A percentile compares a stretch with the other conserved stretches of the same genome.
These are phyloP conservation scores for Saturnispora galanensis DNA, from an alignment of 805 yeast genomes.

Conservation along the genomic window DNA sequence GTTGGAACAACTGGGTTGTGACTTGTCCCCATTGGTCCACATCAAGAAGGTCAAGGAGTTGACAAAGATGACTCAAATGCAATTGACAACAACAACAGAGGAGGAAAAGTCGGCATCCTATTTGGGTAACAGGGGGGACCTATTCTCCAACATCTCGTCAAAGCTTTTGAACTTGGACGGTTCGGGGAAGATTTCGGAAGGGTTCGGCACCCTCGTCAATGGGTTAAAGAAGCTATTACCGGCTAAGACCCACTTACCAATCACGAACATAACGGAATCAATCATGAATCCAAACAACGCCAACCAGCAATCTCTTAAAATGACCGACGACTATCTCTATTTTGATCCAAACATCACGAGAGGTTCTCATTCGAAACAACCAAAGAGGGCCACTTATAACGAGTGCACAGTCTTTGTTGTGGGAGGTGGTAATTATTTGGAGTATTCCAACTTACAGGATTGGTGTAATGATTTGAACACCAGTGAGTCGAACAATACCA, in stretches of 20 bases:
- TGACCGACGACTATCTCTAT: conserved; percentile 83
- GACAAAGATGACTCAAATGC: conserved; percentile 39
- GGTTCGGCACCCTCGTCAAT: conserved; percentile 80
- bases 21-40: conserved; percentile 57
- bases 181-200: conserved; percentile 57
- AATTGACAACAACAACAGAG: conserved; percentile 23
- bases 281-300: conserved; percentile 75
- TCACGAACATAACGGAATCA: conserved; percentile 85
- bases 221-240: conserved; percentile 84
- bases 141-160: conserved; percentile 65
- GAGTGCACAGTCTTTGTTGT: conserved; percentile 85
- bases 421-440: conserved; percentile 94
- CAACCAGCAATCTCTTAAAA: conserved; percentile 48
- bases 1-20: conserved; percentile 46
- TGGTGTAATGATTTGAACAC: conserved; percentile 40
- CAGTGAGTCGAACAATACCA: conserved; percentile 11
- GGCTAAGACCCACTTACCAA: conserved; percentile 77
- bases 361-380: conserved; percentile 84
- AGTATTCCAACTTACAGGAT: conserved; percentile 88
- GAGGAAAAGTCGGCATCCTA: conserved; percentile 25
- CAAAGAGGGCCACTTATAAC: conserved; percentile 70
- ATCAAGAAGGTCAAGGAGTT: conserved; percentile 75
- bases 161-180: conserved; percentile 77
- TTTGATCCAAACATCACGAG: conserved; percentile 81
- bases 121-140: conserved; percentile 31